phyloP scores from a whole-genome alignment of 176 grass and related monocot genomes.

The Stipa capillata region DNA sequence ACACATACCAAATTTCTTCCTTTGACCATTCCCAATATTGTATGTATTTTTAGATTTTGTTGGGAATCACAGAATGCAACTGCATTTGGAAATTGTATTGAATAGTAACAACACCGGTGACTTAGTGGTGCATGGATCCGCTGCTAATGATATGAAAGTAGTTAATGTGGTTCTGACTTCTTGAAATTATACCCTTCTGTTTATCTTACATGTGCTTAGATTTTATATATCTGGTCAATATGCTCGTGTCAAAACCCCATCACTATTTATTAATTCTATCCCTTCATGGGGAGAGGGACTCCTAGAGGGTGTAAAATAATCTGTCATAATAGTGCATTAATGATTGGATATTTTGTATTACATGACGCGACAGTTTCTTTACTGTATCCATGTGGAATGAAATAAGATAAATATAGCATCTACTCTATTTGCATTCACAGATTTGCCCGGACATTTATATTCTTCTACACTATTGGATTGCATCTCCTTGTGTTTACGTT shows the following conservation, averaged over 20 bases:
- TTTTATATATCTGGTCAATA: neutral
- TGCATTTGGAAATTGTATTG: neutral
- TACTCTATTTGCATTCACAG: constrained; percentile 31
- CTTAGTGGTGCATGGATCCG: neutral
- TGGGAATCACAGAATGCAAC: neutral
- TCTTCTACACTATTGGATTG: constrained; percentile 97
- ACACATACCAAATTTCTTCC: neutral
- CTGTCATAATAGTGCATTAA: too few species aligned
- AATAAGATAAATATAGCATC: neutral
- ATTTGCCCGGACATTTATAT: constrained; percentile 95
- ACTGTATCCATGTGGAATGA: neutral
- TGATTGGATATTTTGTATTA: too few species aligned
- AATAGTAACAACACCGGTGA: neutral
- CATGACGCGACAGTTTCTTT: neutral
- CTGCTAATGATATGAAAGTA: neutral
- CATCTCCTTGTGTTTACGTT: constrained; percentile 99
- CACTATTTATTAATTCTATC: neutral
- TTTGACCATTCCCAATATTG: neutral
- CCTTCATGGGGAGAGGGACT: too few species aligned
- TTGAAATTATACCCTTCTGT: neutral
- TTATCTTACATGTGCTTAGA: neutral
- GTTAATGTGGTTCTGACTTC: neutral
- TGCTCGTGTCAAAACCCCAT: neutral
- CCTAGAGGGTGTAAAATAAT: too few species aligned
- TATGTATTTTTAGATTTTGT: neutral